Base-by-base conservation (phyloP, 345 rosid species). In the Euphorbia peplus region DNA sequence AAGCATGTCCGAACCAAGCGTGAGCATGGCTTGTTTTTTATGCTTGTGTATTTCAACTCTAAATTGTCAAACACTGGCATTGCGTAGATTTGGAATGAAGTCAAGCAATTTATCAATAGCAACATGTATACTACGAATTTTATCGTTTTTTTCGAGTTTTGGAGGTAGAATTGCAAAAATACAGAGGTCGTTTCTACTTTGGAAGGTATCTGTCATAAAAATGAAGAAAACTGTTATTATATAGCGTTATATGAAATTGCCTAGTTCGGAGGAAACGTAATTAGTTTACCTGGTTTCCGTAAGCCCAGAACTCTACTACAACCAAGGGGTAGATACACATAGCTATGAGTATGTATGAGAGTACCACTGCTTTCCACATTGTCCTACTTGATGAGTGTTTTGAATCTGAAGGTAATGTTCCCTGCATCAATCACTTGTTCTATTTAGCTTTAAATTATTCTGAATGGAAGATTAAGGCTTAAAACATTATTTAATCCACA, bases 61-160 rank as follows among this genome's bases (percentile, higher is more conserved):
- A 86, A 26, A 66, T 81, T 84, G 83, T 86, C 90, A 28, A 88
- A 83, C 32, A 70, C 81, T 1, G 79, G 85, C 87, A 88, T 83
- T 13, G 83, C 87, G 2, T 84, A 86, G 71, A 85, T 78, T 75
- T 75, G 90, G 75, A 81, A 86, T 54, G 83, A 51, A 18, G 76
- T 32, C 0, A 84, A 70, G 79, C 83, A 73, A 67, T 63, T 80
- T 32, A 73, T 35, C 3, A 79, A 37, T 2, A 78, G 47, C 13
- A 82, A 53, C 5, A 78, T 9, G 63, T 77, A 79, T 41, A 71
- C 61, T 6, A 77, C 13, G 53, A 72, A 73, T 47, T 73, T 61
- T 8, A 77, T 30, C 2, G 16, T 15, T 50, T 65, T 80, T 18
- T 86, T 79, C 0, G 74, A 74, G 41, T 61, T 70, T 4, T 60